Base-by-base conservation (phyloP, 495 filamentous ascomycete genomes). In the Terfezia boudieri region DNA sequence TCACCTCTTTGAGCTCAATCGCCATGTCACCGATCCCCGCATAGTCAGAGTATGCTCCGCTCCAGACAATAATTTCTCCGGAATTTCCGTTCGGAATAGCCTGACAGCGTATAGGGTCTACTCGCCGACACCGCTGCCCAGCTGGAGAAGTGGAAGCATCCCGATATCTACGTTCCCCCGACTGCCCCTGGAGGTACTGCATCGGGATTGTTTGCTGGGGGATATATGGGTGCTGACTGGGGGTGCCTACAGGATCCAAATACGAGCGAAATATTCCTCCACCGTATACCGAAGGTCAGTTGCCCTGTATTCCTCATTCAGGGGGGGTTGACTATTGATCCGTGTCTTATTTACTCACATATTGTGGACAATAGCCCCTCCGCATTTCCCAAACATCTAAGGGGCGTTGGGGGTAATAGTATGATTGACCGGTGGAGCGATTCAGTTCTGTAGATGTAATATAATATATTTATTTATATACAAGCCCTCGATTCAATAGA, bases 121-220 rank as follows among this genome's bases (percentile, higher is more conserved):
- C 70, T 96, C 49, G 76, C 80, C 58, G 85, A 94, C 67, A 84
- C 92, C 36, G 90, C 96, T 68, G 79, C 81, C 55, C 63, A 94
- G 53, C 68, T 99, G 57, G 79, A 94, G 61, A 83, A 77, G 61
- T 99, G 87, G 87, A 95, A 95, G 68, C 92, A 99, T 64, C 90
- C 90, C 3, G 90, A 99, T 65, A 86, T 89, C 35, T 96, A 94
- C 65, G 68, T 73, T 55, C 76, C 79, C 51, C 90, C 90, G 8
- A 89, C 86, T 16, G 89, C 90, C 11, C 90, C 90, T 16, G 90
- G 90, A 76, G 90, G 90, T 92, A 74, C 60, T 77, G 65, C n/a
- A 32, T 32, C 26, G 26, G 26, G 4, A 32, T 32, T 4, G 4
- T 32, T 32, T 32, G 26, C 26, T 1, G 8, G 35, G 20, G 32